These are phyloP conservation scores for Cydonia oblonga DNA, from an alignment of 331 rosid species.

Conservation along the genomic window DNA sequence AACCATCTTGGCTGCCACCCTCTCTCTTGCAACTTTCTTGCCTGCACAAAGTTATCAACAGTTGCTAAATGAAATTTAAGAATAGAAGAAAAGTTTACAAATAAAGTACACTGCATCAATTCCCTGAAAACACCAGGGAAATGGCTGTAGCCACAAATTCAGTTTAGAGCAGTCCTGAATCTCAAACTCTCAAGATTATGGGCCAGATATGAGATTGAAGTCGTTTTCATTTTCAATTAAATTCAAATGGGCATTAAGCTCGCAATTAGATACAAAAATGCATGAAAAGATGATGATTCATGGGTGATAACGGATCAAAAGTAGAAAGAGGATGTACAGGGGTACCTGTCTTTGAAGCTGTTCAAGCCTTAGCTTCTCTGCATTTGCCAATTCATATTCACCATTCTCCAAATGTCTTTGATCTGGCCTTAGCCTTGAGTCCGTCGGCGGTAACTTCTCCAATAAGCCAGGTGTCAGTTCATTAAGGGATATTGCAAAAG, in stretches of 20 bases:
- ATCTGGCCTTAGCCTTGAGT: constrained; percentile 96
- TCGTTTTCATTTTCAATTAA: neutral
- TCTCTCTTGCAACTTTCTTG: constrained; percentile 92
- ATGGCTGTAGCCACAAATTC: neutral
- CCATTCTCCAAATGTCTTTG: constrained; percentile 95
- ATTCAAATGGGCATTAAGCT: neutral
- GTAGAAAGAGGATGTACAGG: neutral
- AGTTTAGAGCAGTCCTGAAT: neutral
- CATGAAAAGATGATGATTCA: neutral
- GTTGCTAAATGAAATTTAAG: neutral
- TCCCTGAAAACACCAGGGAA: neutral
- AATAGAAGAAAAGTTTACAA: neutral
- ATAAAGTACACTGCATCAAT: neutral
- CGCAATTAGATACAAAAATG: neutral
- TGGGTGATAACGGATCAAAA: neutral
- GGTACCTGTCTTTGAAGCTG: constrained; percentile 96
- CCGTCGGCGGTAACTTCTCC: constrained; percentile 81
- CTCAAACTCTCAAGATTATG: neutral
- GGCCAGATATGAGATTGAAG: neutral
- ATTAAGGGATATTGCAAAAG: constrained; percentile 86
- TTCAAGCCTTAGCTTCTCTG: constrained; percentile 92
- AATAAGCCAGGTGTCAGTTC: constrained; percentile 67
- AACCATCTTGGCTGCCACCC: constrained; percentile 99
- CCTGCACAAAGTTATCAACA: constrained; percentile 37
- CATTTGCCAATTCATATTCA: constrained; percentile 80